Conservation (phyloP, 140 eudicot genomes). For the Ambrosia hybrid region DNA sequence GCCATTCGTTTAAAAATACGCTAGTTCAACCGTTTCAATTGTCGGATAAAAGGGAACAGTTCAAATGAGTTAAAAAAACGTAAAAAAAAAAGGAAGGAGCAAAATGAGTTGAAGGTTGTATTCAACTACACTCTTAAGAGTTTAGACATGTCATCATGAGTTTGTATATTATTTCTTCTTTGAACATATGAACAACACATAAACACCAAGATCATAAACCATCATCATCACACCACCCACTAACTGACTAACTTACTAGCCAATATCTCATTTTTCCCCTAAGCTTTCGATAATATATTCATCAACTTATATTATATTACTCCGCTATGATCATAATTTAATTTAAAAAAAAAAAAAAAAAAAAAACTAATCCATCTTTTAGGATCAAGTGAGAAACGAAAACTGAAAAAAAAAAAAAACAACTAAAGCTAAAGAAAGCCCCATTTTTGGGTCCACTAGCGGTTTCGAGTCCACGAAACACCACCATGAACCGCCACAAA, state of each 20-base stretch:
- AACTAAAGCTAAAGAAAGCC: conserved; percentile 44
- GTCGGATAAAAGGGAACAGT: too few relatives aligned
- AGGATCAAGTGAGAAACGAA: conserved; percentile 40
- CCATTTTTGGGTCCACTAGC: conserved; percentile 33
- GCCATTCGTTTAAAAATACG: too few relatives aligned
- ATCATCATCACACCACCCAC: conserved; percentile 25
- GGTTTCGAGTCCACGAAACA: background rate
- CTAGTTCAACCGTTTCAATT: too few relatives aligned
- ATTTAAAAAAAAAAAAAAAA: conserved; percentile 18
- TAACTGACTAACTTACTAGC: background rate
- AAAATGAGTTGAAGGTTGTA: too few relatives aligned
- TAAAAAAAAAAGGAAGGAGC: too few relatives aligned
- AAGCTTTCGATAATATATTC: conserved; percentile 38
- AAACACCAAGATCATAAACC: conserved; percentile 36
- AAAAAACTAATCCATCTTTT: conserved; percentile 37
- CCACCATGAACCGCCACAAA: conserved; percentile 21
- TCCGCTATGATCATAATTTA: conserved; percentile 44
- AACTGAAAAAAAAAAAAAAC: conserved; percentile 20
- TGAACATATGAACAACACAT: conserved; percentile 32
- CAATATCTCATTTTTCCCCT: conserved; percentile 43
- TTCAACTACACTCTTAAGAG: too few relatives aligned
- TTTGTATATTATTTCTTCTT: conserved; percentile 33
- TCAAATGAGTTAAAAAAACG: too few relatives aligned
- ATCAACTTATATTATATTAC: conserved; percentile 45
- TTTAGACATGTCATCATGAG: background rate